A percentile compares a stretch with the other conserved stretches of the same genome.
phyloP scores from a whole-genome alignment of 805 yeast species.

The Lachancea meyersii region DNA sequence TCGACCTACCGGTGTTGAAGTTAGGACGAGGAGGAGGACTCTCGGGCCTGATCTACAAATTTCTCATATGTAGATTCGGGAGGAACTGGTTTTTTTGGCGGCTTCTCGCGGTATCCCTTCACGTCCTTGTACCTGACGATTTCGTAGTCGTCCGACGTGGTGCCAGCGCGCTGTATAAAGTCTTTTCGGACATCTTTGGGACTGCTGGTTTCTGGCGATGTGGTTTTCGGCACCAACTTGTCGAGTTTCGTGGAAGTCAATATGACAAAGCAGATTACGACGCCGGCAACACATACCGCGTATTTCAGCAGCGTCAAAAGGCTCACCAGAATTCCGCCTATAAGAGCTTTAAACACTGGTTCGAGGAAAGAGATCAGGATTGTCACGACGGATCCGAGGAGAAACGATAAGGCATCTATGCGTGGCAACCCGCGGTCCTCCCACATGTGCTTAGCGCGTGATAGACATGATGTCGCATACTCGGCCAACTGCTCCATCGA shows the following conservation, averaged over 20 bases:
- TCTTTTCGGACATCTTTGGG: not conserved
- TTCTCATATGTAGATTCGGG: slow-evolving; percentile 7
- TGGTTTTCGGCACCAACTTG: not conserved
- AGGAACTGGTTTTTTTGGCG: not conserved
- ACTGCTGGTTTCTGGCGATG: not conserved
- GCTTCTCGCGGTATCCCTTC: not conserved
- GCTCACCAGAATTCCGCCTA: slow-evolving; percentile 25
- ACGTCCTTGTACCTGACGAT: slow-evolving; percentile 5
- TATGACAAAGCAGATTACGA: slow-evolving; percentile 13
- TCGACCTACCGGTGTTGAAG: not conserved
- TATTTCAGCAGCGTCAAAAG: slow-evolving; percentile 18
- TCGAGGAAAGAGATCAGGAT: slow-evolving; percentile 15
- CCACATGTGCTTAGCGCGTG: slow-evolving; percentile 2
- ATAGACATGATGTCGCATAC: not conserved
- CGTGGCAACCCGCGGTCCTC: slow-evolving; percentile 7
- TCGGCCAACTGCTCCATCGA: not conserved
- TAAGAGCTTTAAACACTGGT: slow-evolving; percentile 20
- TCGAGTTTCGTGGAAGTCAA: slow-evolving; percentile 7
- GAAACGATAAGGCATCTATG: slow-evolving; percentile 23
- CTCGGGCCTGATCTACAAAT: slow-evolving; percentile 9
- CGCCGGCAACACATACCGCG: slow-evolving; percentile 20
- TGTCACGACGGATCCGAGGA: slow-evolving; percentile 19
- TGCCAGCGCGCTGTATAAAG: not conserved
- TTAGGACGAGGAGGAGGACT: not conserved
- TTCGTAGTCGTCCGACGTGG: slow-evolving; percentile 2